Percentiles rank a stretch among this genome's conserved stretches.
phyloP scores from a whole-genome alignment of 2,329 filamentous ascomycete genomes.

The Colletotrichum orchidophilum region DNA sequence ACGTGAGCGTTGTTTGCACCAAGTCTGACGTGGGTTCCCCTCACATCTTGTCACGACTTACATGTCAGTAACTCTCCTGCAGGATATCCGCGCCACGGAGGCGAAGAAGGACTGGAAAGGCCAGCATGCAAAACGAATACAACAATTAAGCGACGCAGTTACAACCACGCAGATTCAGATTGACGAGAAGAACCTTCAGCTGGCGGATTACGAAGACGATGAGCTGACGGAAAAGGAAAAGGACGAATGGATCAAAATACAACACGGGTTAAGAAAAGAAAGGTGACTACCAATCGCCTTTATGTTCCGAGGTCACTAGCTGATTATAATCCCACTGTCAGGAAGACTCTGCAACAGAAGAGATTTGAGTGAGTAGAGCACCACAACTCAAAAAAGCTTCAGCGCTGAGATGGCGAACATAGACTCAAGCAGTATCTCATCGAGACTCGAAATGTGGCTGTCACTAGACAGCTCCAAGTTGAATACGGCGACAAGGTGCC shows the following conservation, averaged over 20 bases:
- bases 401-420: neutral
- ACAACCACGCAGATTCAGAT: conserved; percentile 21
- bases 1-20: conserved; percentile 55
- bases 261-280: neutral
- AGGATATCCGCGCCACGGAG: conserved; percentile 47
- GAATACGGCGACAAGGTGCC: conserved; percentile 42
- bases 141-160: conserved; percentile 33
- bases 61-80: too few relatives aligned
- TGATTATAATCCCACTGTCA: neutral
- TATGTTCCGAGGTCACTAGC: neutral
- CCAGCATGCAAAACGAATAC: conserved; percentile 32
- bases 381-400: neutral
- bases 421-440: conserved; percentile 49
- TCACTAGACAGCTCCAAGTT: conserved; percentile 41
- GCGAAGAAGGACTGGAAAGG: conserved; percentile 45
- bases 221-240: conserved; percentile 15
- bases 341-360: neutral
- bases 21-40: conserved; percentile 47
- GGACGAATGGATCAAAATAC: neutral
- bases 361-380: conserved; percentile 38
- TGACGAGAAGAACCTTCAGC: conserved; percentile 6
- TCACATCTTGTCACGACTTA: neutral
- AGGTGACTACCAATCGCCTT: too few relatives aligned
- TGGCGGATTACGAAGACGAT: conserved; percentile 35
- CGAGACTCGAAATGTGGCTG: conserved; percentile 46